Percentiles rank a stretch among this genome's conserved stretches.
Evolutionary conservation across 176 grass and related monocot species (phyloP).

Genomic region (Areca catechu): DNA sequence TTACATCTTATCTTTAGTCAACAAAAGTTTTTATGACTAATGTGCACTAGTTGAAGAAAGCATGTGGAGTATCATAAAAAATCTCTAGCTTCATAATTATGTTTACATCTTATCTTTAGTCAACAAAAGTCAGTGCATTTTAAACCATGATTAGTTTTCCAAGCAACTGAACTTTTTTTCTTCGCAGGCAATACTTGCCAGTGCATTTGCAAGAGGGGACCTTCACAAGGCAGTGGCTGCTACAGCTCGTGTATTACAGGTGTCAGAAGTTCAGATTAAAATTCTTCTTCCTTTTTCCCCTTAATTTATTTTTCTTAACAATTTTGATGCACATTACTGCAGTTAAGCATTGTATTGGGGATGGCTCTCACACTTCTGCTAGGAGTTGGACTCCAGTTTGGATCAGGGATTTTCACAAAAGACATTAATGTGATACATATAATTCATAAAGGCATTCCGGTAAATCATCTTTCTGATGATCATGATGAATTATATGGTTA

Average conservation of each 20-base stretch:
- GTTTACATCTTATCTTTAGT: no score
- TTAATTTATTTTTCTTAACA: constrained; percentile 1
- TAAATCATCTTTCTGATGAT: constrained; percentile 17
- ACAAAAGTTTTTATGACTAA: no score
- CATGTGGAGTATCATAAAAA: no score
- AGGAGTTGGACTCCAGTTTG: constrained; percentile 64
- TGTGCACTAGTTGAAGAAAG: no score
- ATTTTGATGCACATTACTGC: constrained; percentile 18
- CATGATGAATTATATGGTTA: neutral
- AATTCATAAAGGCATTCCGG: constrained; percentile 80
- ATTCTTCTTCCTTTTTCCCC: constrained; percentile 1
- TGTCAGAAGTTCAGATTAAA: constrained; percentile 9
- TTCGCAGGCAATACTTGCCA: constrained; percentile 85
- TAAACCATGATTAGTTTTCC: no score
- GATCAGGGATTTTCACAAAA: constrained; percentile 74
- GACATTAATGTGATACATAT: constrained; percentile 52
- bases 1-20: no score
- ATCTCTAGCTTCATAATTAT: no score
- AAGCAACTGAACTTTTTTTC: neutral
- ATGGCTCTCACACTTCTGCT: constrained; percentile 54
- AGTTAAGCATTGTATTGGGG: constrained; percentile 76
- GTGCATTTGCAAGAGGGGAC: constrained; percentile 73
- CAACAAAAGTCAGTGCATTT: no score
- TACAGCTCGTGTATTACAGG: constrained; percentile 79
- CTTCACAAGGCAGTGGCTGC: constrained; percentile 40